A percentile compares a stretch with the other conserved stretches of the same genome.
These are phyloP conservation scores for Monilinia laxa DNA, from an alignment of 2,329 filamentous ascomycete genomes.

Conservation along the genomic window DNA sequence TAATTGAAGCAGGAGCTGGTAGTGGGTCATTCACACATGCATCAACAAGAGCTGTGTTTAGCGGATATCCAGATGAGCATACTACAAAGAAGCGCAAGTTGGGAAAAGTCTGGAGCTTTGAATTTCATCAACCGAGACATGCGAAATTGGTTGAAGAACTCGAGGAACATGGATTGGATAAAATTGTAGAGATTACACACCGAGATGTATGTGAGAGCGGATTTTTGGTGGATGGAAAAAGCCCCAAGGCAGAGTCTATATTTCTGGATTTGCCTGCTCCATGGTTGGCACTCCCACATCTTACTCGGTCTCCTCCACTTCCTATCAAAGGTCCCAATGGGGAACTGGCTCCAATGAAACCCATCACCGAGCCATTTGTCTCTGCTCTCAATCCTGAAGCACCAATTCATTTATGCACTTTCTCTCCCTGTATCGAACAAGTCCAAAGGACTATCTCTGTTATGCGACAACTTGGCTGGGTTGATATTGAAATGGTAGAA, in stretches of 20 bases:
- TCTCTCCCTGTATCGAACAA: constrained; percentile 96
- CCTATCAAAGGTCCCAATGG: constrained; percentile 23
- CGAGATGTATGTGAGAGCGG: constrained; percentile 77
- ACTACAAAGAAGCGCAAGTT: constrained; percentile 43
- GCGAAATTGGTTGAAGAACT: constrained; percentile 69
- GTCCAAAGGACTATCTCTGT: constrained; percentile 81
- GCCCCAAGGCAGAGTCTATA: constrained; percentile 65
- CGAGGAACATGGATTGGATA: constrained; percentile 62
- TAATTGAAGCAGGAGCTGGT: constrained; percentile 80
- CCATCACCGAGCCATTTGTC: constrained; percentile 45
- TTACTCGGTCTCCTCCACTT: constrained; percentile 55
- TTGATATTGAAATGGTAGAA: constrained; percentile 91
- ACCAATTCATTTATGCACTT: constrained; percentile 81
- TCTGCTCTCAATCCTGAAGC: constrained; percentile 70
- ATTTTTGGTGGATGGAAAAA: constrained; percentile 58
- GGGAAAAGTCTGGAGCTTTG: constrained; percentile 78
- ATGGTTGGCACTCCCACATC: constrained; percentile 74
- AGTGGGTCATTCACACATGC: constrained; percentile 85
- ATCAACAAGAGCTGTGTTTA: constrained; percentile 72
- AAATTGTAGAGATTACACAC: constrained; percentile 70
- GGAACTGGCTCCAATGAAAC: constrained; percentile 8
- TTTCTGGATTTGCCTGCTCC: constrained; percentile 81
- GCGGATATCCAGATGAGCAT: constrained; percentile 57
- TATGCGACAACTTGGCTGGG: constrained; percentile 80
- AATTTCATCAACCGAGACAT: constrained; percentile 74